phyloP scores from a whole-genome alignment of 1,139 yeast genomes.

The Geotrichum cucujoidarum region DNA sequence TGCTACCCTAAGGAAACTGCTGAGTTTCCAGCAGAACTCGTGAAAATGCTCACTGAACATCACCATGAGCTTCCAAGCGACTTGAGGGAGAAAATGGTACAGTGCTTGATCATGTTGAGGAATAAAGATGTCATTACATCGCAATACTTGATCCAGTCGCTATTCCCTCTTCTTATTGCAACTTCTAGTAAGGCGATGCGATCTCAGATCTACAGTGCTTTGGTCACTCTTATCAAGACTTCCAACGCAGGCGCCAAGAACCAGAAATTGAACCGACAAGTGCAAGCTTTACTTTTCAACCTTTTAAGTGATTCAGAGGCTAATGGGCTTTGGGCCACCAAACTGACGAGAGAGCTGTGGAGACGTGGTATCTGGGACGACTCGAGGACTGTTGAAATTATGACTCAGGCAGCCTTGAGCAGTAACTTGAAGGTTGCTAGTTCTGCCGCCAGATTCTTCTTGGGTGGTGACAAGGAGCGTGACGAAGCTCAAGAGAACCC shows the following conservation, averaged over 20 bases:
- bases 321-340: conserved; percentile 91
- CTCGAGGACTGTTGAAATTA: conserved; percentile 87
- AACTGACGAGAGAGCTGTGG: conserved; percentile 92
- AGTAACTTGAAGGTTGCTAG: conserved; percentile 81
- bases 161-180: conserved; percentile 71
- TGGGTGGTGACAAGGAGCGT: conserved; percentile 94
- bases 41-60: conserved; percentile 60
- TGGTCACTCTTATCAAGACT: conserved; percentile 70
- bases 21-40: conserved; percentile 75
- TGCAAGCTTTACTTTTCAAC: conserved; percentile 87
- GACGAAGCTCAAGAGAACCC: conserved; percentile 74
- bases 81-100: conserved; percentile 85
- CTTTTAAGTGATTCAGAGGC: conserved; percentile 62
- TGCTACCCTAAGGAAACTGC: conserved; percentile 89
- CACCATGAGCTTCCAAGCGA: conserved; percentile 81
- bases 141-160: conserved; percentile 73
- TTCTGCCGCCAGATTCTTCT: conserved; percentile 84
- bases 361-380: conserved; percentile 98
- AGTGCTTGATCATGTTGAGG: conserved; percentile 81
- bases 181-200: conserved; percentile 81
- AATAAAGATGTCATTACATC: conserved; percentile 79
- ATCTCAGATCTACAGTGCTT: conserved; percentile 72
- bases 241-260: conserved; percentile 82
- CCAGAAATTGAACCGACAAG: conserved; percentile 79
- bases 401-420: conserved; percentile 93